Base-by-base conservation (phyloP, 2,329 filamentous ascomycete genomes). In the Ascochyta pisi region DNA sequence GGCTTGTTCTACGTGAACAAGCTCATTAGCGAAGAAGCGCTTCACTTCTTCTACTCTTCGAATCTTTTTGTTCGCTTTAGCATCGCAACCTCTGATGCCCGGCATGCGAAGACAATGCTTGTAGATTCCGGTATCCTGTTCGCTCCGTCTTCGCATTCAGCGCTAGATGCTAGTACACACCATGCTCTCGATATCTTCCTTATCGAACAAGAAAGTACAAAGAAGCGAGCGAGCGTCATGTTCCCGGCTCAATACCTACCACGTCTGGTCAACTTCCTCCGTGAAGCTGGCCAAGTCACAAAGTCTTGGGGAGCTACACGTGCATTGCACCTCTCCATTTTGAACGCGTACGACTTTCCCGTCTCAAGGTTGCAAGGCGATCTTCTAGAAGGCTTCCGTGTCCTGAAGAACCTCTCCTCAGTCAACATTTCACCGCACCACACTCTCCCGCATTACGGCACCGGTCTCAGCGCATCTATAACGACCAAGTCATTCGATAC, bases 161-260 rank as follows among this genome's bases (percentile, higher is more conserved):
- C 24, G 0, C 37, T 72, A 0, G 64, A 62, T 22, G 33, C 34
- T 2, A 51, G 54, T 1, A 63, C 40, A 6, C 52, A 49, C 6
- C 69, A 74, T 27, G 70, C 69, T 0, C 56, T 75, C 22, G 69
- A 74, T 3, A 22, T 75, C 3, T 63, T 61, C 0, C 53, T 75
- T 6, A 59, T 69, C 1, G 70, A 74, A 37, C 69, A 72, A 51
- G 60, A 63, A 27, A 71, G 66, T 39, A 57, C 45, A 6, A 60
- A 67, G 52, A 72, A 65, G 37, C 58, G 70, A 22, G 67, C 69
- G 2, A 44, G 26, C 0, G 66, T 73, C 10, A 63, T 75, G 51
- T 75, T 75, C 26, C 72, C 72, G 0, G 71, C 71, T 1, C 71
- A 74, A 26, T 75, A 75, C 33, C 58, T 75, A 0, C 72, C 72